Evolutionary conservation across 1,139 yeast genomes (phyloP), one percentile per base, ranked within the genome.

Genomic region (Candida tetrigidarum): DNA sequence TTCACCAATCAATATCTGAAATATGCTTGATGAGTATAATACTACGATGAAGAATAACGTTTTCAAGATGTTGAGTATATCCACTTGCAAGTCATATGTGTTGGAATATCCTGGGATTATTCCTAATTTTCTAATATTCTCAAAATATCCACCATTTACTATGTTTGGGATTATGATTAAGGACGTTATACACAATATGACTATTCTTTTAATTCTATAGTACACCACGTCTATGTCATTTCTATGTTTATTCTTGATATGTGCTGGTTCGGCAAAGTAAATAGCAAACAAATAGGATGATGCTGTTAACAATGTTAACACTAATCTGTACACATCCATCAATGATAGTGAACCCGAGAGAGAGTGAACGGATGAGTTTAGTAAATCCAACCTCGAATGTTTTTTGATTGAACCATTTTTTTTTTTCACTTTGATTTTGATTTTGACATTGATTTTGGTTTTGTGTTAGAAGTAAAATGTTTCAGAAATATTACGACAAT

Each of bases 1-100:
- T 56, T 45, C 35, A 14, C 41, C 44, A 45, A 43, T 41, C 3
- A 57, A 37, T 45, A 74, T 67, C 41, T 83, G 80, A 4, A 70
- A 51, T 2, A 87, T 56, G 0, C 91, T 88, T 0, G 92, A 95
- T 16, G 71, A 53, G 54, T 81, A 86, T 1, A 86, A 66, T 0
- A 71, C 57, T 5, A 60, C 47, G 11, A 81, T 71, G 28, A 80
- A 53, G 0, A 58, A 6, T 8, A 73, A 34, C 15, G 67, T 53
- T 28, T 56, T 53, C 0, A 51, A 28, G 2, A 67, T 52, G 45
- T 66, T 69, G 37, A 48, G 39, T 12, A 62, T 26, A 38, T 74
- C 71, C 3, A 59, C 52, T 18, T 49, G 20, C 3, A 60, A 19
- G 9, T 59, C 50, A 15, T 54, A 57, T 12, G 45, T 43, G 16